A percentile compares a stretch with the other conserved stretches of the same genome.
Evolutionary conservation across 164 flowering plant species (phyloP).

Genomic region (Litsea cubeba): DNA sequence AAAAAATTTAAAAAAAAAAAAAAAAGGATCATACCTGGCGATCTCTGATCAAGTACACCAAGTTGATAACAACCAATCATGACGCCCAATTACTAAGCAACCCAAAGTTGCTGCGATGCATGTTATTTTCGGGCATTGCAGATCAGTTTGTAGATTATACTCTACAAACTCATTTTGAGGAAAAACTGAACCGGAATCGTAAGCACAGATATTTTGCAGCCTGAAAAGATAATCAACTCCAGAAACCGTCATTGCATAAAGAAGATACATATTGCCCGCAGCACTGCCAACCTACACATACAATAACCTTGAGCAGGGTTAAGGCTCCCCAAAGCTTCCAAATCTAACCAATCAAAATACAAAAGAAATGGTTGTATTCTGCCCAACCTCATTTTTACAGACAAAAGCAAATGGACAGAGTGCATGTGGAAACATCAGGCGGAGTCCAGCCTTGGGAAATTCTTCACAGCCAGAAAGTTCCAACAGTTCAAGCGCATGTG

Average conservation of each 20-base stretch:
- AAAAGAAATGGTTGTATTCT: background rate
- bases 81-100: slow-evolving; percentile 52
- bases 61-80: slow-evolving; percentile 55
- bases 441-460: slow-evolving; percentile 47
- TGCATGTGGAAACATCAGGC: slow-evolving; percentile 49
- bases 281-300: slow-evolving; percentile 26
- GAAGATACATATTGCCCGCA: slow-evolving; percentile 26
- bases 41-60: slow-evolving; percentile 38
- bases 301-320: background rate
- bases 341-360: background rate
- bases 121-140: slow-evolving; percentile 34
- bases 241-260: slow-evolving; percentile 53
- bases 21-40: slow-evolving; percentile 44
- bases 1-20: background rate
- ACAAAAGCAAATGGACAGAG: slow-evolving; percentile 64
- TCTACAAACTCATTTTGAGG: slow-evolving; percentile 39
- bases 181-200: slow-evolving; percentile 40
- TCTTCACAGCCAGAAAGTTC: slow-evolving; percentile 45
- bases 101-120: slow-evolving; percentile 51
- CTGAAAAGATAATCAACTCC: slow-evolving; percentile 62
- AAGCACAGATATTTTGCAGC: slow-evolving; percentile 31
- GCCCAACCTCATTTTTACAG: slow-evolving; percentile 48
- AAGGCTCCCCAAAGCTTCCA: background rate
- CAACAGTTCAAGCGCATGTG: slow-evolving; percentile 50
- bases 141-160: slow-evolving; percentile 29